A percentile compares a stretch with the other conserved stretches of the same genome.
These are phyloP conservation scores for Collariella sp. DNA, from an alignment of 495 filamentous ascomycete genomes.

Conservation along the genomic window DNA sequence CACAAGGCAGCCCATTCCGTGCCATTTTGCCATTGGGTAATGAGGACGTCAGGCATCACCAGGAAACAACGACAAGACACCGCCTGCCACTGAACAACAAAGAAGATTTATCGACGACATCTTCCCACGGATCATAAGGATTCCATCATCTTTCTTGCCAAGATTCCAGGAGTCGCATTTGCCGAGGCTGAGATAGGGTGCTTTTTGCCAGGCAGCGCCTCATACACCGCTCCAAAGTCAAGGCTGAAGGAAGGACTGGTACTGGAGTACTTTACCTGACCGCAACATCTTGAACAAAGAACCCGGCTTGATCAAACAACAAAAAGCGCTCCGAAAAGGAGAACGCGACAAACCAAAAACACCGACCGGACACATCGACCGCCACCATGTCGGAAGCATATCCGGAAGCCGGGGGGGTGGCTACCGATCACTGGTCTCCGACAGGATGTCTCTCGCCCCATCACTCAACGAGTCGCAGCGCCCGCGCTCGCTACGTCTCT, in stretches of 20 bases:
- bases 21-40: background rate
- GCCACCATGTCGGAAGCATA: conserved; percentile 13
- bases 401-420: background rate
- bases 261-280: too few relatives aligned
- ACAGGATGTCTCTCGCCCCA: conserved; percentile 20
- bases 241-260: too few relatives aligned
- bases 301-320: background rate
- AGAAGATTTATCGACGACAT: background rate
- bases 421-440: background rate
- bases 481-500: conserved; percentile 38
- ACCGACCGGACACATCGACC: too few relatives aligned
- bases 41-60: background rate
- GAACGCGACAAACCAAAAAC: too few relatives aligned
- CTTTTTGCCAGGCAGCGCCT: too few relatives aligned
- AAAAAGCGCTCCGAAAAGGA: background rate
- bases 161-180: too few relatives aligned
- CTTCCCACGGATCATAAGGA: too few relatives aligned
- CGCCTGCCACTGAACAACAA: background rate
- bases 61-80: background rate
- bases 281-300: too few relatives aligned
- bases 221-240: too few relatives aligned
- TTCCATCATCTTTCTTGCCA: too few relatives aligned
- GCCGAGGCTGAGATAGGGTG: too few relatives aligned
- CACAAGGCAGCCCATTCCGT: too few relatives aligned
- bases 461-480: conserved; percentile 36